These are phyloP conservation scores for Geotrichum cucujoidarum DNA, from an alignment of 1,139 yeast genomes.

Conservation along the genomic window DNA sequence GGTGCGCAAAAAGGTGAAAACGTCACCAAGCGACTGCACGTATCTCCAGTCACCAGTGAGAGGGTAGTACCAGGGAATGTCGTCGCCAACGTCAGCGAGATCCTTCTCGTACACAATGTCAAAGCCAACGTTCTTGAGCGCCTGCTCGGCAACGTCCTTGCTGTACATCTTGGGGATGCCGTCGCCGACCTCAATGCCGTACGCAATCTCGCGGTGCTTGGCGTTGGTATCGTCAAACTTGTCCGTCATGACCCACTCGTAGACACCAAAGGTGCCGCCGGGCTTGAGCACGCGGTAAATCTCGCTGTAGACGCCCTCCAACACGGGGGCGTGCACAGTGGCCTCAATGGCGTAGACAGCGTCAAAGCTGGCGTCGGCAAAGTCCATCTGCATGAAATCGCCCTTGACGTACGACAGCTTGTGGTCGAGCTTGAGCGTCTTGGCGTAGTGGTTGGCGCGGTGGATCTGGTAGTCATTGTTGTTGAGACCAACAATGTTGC, in stretches of 20 bases:
- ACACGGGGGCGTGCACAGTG: slow-evolving; percentile 94
- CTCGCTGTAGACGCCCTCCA: slow-evolving; percentile 94
- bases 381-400: slow-evolving; percentile 99
- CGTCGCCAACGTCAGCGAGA: slow-evolving; percentile 77
- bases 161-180: slow-evolving; percentile 97
- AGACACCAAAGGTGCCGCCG: slow-evolving; percentile 95
- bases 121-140: slow-evolving; percentile 84
- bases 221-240: slow-evolving; percentile 79
- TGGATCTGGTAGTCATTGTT: slow-evolving; percentile 94
- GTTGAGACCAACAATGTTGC: slow-evolving; percentile 83
- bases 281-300: slow-evolving; percentile 95
- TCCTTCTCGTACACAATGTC: slow-evolving; percentile 70
- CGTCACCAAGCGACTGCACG: slow-evolving; percentile 72
- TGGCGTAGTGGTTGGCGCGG: slow-evolving; percentile 81
- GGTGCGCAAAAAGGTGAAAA: slow-evolving; percentile 84
- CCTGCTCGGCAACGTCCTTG: slow-evolving; percentile 79
- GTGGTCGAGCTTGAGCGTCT: slow-evolving; percentile 57
- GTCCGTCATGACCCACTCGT: slow-evolving; percentile 99
- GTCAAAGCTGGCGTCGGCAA: slow-evolving; percentile 81
- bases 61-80: slow-evolving; percentile 97
- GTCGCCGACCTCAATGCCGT: slow-evolving; percentile 96
- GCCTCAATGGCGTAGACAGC: slow-evolving; percentile 99
- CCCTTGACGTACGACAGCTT: slow-evolving; percentile 89
- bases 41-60: slow-evolving; percentile 89
- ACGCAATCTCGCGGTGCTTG: slow-evolving; percentile 90